A percentile compares a stretch with the other conserved stretches of the same genome.
phyloP scores from a whole-genome alignment of 1,139 yeast species.

The Debaryomyces coudertii region DNA sequence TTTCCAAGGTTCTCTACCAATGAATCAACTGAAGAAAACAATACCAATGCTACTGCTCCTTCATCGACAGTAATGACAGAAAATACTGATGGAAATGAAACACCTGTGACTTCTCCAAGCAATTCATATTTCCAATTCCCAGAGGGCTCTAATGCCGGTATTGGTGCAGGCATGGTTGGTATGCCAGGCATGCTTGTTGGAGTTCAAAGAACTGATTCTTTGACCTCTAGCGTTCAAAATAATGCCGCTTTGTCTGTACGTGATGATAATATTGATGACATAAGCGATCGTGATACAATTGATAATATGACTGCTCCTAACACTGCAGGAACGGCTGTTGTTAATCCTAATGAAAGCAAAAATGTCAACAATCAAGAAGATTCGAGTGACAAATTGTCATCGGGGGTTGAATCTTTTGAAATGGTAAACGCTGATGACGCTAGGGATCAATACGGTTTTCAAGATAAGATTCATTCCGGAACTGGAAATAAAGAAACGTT shows the following conservation, averaged over 20 bases:
- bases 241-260: slow-evolving; percentile 90
- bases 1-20: slow-evolving; percentile 24
- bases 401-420: slow-evolving; percentile 56
- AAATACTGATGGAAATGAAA: slow-evolving; percentile 43
- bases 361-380: slow-evolving; percentile 16
- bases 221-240: slow-evolving; percentile 88
- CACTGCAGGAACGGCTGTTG: slow-evolving; percentile 19
- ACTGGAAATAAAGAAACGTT: slow-evolving; percentile 13
- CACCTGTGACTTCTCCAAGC: slow-evolving; percentile 61
- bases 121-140: slow-evolving; percentile 57
- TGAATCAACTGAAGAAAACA: slow-evolving; percentile 21
- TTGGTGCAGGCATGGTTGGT: slow-evolving; percentile 48
- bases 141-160: slow-evolving; percentile 41
- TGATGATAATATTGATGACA: slow-evolving; percentile 66
- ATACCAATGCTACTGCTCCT: slow-evolving; percentile 33
- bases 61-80: slow-evolving; percentile 40
- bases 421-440: slow-evolving; percentile 56
- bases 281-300: slow-evolving; percentile 64
- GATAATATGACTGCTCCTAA: slow-evolving; percentile 28
- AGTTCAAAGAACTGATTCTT: slow-evolving; percentile 68
- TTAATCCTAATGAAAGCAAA: neutral
- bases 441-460: slow-evolving; percentile 16
- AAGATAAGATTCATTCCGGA: neutral
- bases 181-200: slow-evolving; percentile 53
- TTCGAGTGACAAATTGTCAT: slow-evolving; percentile 42